Base-by-base conservation (phyloP, 306 rosid species). In the Dicorynia guianensis region DNA sequence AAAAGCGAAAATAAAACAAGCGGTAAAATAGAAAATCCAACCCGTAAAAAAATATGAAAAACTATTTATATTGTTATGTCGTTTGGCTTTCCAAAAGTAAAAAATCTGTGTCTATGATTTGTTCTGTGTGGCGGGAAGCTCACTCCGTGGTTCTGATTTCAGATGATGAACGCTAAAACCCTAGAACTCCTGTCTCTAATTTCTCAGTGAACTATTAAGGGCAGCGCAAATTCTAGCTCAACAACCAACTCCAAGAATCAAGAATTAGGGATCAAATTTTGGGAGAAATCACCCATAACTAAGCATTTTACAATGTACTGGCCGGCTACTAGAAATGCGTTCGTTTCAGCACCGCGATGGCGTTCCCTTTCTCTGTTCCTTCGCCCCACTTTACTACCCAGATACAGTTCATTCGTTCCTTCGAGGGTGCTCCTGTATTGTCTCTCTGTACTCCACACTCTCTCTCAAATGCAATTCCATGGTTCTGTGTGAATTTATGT, bases 301-400 rank as follows among this genome's bases (percentile, higher is more conserved):
- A 15, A 17, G 15, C 49, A 47, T 39, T 63, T 53, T 56, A 33
- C 82, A 64, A 91, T 93, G 96, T 75, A 85, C 82, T 47, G 91
- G 86, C 67, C 80, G 17, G 85, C 91, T 8, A 40, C 88, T 3
- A 69, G 93, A 81, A 89, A 62, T 90, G 87, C 30, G 58, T 88
- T 80, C 87, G 81, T 86, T 66, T 81, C 67, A 4, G 35, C 83
- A 5, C 87, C 90, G 42, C 89, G 88, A 0, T 88, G 86, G 84
- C 86, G 96, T 59, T 86, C 85, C 40, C 82, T 85, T 14, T 70
- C 90, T 52, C 82, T 53, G 50, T 81, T 85, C 67, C 70, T 80
- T 72, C 86, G 71, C 74, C 74, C 85, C 12, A 73, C 83, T 70
- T 76, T 78, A 18, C 62, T 78, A 18, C 62, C 76, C 48, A 5